Evolutionary conservation across 441 rosid genomes (phyloP).

Genomic region (Capsella rubella): DNA sequence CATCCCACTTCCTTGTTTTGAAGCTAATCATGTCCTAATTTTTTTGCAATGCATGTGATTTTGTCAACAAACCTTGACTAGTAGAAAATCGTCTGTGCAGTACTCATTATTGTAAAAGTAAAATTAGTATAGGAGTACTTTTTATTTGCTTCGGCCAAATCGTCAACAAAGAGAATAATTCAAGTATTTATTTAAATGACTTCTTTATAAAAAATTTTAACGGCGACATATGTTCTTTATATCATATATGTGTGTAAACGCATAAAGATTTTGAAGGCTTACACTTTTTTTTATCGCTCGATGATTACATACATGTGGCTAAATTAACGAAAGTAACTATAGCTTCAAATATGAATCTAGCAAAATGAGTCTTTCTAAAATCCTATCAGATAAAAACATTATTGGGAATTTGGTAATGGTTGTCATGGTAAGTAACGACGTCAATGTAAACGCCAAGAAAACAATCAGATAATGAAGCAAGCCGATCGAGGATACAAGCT

Average conservation of each 20-base stretch:
- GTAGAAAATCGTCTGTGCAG: constrained; percentile 8
- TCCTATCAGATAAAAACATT: no score
- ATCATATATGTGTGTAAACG: background rate
- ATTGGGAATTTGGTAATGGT: no score
- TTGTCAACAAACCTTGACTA: constrained; percentile 37
- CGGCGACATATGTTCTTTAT: background rate
- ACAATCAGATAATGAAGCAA: no score
- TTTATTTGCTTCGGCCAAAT: constrained; percentile 23
- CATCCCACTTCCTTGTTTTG: constrained; percentile 27
- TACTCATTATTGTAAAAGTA: constrained; percentile 24
- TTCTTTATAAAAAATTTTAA: constrained; percentile 8
- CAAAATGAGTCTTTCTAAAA: background rate
- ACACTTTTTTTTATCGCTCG: background rate
- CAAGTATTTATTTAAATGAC: background rate
- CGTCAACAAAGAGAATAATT: constrained; percentile 30
- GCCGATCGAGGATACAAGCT: no score
- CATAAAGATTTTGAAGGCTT: constrained; percentile 1
- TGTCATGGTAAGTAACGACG: no score
- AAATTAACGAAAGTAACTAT: constrained; percentile 2
- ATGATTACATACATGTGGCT: constrained; percentile 23
- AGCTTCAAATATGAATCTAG: background rate
- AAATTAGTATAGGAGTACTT: background rate
- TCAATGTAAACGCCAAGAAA: no score
- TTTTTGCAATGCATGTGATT: constrained; percentile 41
- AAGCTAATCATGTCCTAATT: constrained; percentile 35